These are phyloP conservation scores for Suillus paluster DNA, from an alignment of 768 basidiomycete species.

Conservation along the genomic window DNA sequence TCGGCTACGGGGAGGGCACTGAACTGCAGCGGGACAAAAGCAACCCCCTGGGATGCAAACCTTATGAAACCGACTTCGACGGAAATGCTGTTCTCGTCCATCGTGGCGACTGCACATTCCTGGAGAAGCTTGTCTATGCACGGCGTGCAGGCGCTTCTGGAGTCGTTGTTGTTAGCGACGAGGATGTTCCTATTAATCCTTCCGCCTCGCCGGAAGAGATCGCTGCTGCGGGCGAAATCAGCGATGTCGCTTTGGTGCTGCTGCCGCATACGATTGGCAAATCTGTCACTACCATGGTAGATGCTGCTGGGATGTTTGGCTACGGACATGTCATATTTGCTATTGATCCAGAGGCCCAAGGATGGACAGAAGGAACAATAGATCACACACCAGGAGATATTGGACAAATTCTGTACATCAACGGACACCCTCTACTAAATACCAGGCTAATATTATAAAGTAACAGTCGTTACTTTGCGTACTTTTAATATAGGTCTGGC, in stretches of 20 bases:
- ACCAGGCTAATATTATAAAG: slow-evolving; percentile 67
- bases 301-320: slow-evolving; percentile 49
- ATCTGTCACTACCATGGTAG: slow-evolving; percentile 58
- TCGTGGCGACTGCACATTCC: slow-evolving; percentile 87
- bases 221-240: slow-evolving; percentile 57
- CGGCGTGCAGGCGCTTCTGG: slow-evolving; percentile 74
- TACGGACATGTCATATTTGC: slow-evolving; percentile 55
- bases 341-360: slow-evolving; percentile 45
- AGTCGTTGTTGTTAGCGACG: slow-evolving; percentile 73
- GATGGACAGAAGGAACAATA: slow-evolving; percentile 15
- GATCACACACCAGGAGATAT: slow-evolving; percentile 36
- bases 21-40: slow-evolving; percentile 52
- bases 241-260: slow-evolving; percentile 62
- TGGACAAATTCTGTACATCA: slow-evolving; percentile 70
- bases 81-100: slow-evolving; percentile 63
- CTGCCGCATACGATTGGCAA: slow-evolving; percentile 57
- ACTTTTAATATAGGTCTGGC: not conserved
- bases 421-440: slow-evolving; percentile 76
- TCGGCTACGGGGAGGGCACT: slow-evolving; percentile 58
- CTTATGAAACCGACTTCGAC: slow-evolving; percentile 52
- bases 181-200: slow-evolving; percentile 65
- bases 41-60: slow-evolving; percentile 64
- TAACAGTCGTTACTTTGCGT: not conserved
- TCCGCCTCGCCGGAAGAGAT: slow-evolving; percentile 64
- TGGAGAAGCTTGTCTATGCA: slow-evolving; percentile 79